phyloP scores from a whole-genome alignment of 176 grass and related monocot species.

The Oryza brachyantha region DNA sequence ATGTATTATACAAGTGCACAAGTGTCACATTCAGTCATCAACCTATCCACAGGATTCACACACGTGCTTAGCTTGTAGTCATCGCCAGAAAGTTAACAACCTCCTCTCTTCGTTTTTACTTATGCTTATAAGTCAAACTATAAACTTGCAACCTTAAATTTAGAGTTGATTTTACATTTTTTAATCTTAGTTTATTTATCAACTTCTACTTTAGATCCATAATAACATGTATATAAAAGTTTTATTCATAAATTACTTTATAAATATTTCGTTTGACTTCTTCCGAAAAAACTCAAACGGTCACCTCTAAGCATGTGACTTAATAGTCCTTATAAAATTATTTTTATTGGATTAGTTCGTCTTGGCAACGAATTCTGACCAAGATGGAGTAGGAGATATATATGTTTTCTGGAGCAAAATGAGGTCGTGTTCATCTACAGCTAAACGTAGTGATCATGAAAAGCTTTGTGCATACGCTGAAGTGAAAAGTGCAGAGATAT shows the following conservation, averaged over 20 bases:
- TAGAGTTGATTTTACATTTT: no score
- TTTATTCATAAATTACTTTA: no score
- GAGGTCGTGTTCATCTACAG: neutral
- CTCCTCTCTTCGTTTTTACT: no score
- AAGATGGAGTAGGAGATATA: neutral
- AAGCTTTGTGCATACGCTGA: neutral
- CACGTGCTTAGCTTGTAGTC: conserved; percentile 7
- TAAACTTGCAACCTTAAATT: no score
- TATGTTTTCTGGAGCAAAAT: neutral
- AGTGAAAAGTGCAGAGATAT: neutral
- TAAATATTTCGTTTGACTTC: no score
- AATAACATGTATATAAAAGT: no score
- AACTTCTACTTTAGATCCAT: no score
- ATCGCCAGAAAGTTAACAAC: neutral
- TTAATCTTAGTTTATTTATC: no score
- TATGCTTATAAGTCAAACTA: no score
- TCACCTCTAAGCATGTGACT: neutral
- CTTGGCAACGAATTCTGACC: neutral
- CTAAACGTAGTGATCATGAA: neutral
- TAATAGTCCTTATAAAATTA: neutral
- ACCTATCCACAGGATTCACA: conserved; percentile 19
- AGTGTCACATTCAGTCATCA: conserved; percentile 17
- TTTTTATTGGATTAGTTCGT: neutral
- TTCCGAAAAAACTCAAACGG: no score
- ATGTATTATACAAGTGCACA: neutral